Conservation (phyloP, 768 basidiomycete genomes). For the Suillus plorans region DNA sequence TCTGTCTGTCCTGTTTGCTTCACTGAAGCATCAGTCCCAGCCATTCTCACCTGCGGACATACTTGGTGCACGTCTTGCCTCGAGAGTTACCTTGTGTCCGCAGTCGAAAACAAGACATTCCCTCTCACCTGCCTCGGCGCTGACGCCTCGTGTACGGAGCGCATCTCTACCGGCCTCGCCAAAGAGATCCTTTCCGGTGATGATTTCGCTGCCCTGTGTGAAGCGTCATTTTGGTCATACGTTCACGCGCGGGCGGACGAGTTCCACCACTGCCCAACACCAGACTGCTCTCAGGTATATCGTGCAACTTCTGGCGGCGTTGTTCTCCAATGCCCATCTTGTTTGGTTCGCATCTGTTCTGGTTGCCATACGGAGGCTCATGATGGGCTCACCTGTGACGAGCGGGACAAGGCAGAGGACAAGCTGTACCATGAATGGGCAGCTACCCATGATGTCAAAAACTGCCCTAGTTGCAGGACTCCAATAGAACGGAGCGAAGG, state of each 20-base stretch:
- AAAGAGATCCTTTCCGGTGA: constrained; percentile 46
- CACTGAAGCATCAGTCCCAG: constrained; percentile 48
- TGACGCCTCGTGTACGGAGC: constrained; percentile 54
- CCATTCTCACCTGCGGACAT: constrained; percentile 64
- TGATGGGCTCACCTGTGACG: constrained; percentile 65
- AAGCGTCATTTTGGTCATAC: constrained; percentile 61
- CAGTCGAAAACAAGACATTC: constrained; percentile 58
- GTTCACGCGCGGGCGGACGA: constrained; percentile 59
- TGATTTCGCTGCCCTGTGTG: constrained; percentile 55
- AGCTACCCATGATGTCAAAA: constrained; percentile 61
- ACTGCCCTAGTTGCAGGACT: constrained; percentile 70
- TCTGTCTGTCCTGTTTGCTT: constrained; percentile 70
- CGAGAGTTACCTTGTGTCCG: constrained; percentile 53
- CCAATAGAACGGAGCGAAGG: constrained; percentile 73
- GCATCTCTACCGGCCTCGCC: constrained; percentile 55
- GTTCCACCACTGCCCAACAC: constrained; percentile 75
- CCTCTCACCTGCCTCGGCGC: constrained; percentile 73
- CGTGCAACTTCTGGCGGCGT: constrained; percentile 49
- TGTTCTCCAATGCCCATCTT: constrained; percentile 68
- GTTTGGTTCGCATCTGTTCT: constrained; percentile 67
- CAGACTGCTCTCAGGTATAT: constrained; percentile 77
- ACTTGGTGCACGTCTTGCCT: constrained; percentile 67
- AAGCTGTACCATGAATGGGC: constrained; percentile 66
- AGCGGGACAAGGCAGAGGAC: constrained; percentile 52
- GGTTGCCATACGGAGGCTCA: constrained; percentile 60